phyloP scores from a whole-genome alignment of 139 green algal species.

The Chlamydomonas eustigma region DNA sequence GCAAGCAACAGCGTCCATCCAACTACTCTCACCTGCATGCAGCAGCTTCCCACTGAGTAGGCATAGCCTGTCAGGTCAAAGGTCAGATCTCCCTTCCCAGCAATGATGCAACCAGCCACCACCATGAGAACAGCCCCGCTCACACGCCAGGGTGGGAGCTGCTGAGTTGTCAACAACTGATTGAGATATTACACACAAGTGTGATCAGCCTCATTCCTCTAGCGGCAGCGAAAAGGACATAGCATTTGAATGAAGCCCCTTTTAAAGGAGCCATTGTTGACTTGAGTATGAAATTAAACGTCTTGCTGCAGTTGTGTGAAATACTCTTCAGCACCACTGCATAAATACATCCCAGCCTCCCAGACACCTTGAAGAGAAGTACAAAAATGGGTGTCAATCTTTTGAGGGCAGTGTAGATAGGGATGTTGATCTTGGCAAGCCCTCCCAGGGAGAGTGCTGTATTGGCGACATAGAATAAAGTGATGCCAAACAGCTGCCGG shows the following conservation, averaged over 20 bases:
- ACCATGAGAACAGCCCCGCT: constrained; percentile 43
- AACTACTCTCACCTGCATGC: neutral
- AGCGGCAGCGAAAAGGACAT: too few relatives aligned
- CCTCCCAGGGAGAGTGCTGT: constrained; percentile 24
- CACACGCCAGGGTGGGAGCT: constrained; percentile 8
- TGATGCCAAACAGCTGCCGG: constrained; percentile 33
- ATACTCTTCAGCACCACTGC: too few relatives aligned
- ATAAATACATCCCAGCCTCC: too few relatives aligned
- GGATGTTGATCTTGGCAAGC: constrained; percentile 44
- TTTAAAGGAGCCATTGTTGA: too few relatives aligned
- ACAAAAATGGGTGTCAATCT: constrained; percentile 58
- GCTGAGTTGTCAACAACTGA: neutral
- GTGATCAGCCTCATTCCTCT: too few relatives aligned
- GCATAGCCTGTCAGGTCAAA: constrained; percentile 44
- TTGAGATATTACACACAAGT: too few relatives aligned
- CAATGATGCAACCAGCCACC: constrained; percentile 56
- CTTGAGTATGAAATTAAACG: too few relatives aligned
- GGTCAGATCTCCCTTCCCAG: constrained; percentile 37
- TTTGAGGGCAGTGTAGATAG: constrained; percentile 62
- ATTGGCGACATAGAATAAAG: constrained; percentile 31
- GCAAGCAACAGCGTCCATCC: too few relatives aligned
- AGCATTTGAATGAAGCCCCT: too few relatives aligned
- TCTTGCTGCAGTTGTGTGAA: too few relatives aligned
- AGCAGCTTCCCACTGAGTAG: constrained; percentile 11
- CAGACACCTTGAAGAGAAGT: constrained; percentile 47